Evolutionary conservation across 768 basidiomycete genomes (phyloP), one percentile per base, ranked within the genome.

Genomic region (Gloeopeniophorella convolvens): DNA sequence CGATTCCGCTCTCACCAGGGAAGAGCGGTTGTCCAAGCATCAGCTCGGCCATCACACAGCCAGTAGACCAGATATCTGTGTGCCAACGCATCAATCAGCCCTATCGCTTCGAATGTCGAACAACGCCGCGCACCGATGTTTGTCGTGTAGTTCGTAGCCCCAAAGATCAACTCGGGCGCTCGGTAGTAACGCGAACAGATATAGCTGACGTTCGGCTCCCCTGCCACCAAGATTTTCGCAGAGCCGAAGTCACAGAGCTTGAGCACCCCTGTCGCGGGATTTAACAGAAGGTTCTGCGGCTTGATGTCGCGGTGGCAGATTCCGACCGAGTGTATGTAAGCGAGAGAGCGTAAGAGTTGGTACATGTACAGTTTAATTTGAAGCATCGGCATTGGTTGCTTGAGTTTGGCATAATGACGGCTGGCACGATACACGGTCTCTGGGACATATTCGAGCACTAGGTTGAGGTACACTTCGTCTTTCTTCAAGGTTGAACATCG

Each of bases 321-420:
- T 63, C 96, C 96, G 60, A 98, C 90, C 16, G 93, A 97, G 66
- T 99, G 96, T 67, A 99, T 99, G 78, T 99, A 98, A 58, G 95
- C 93, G 54, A 99, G 78, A 13, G 96, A 99, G 54, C 96, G 91
- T 58, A 99, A 76, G 60, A 99, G 88, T 71, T 99, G 91, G 71
- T 97, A 96, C 94, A 97, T 98, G 77, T 99, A 99, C 63, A 99
- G 72, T 75, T 98, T 98, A 77, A 99, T 94, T 74, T 98, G 96
- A 45, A 96, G 82, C 83, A 93, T 97, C 26, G 96, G 96, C 96
- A 99, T 99, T 52, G 91, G 89, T 67, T 99, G 96, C 76, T 99
- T 99, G 71, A 99, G 88, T 72, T 98, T 98, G 60, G 94, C 89
- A 68, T 98, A 99, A 72, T 97, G 95, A 64, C 95, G 85, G 65